A percentile compares a stretch with the other conserved stretches of the same genome.
Evolutionary conservation across 2,329 filamentous ascomycete species (phyloP).

Genomic region (Chalara sp.): DNA sequence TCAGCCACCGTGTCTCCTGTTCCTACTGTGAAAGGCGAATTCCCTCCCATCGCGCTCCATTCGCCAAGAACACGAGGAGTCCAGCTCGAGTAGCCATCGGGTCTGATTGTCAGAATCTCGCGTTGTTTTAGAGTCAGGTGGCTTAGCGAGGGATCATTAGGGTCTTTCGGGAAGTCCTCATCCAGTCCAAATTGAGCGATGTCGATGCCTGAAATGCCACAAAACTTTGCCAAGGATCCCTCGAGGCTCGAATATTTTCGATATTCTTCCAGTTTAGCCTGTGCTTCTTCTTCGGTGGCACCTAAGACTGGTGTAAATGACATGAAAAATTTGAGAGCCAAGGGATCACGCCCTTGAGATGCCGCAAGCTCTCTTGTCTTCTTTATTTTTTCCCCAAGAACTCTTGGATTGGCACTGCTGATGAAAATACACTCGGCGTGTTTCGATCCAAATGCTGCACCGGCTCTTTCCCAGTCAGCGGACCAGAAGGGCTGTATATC

Average conservation of each 20-base stretch:
- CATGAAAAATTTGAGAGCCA: conserved; percentile 59
- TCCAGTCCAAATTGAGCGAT: conserved; percentile 52
- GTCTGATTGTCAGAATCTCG: conserved; percentile 32
- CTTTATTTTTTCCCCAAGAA: conserved; percentile 52
- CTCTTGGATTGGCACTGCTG: conserved; percentile 52
- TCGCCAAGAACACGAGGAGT: conserved; percentile 65
- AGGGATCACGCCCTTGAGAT: conserved; percentile 47
- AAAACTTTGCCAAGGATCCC: conserved; percentile 62
- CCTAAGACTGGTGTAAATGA: conserved; percentile 60
- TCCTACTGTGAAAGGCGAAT: conserved; percentile 47
- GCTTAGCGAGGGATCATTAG: conserved; percentile 38
- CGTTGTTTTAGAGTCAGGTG: conserved; percentile 36
- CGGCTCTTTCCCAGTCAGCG: conserved; percentile 27
- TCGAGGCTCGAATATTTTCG: conserved; percentile 54
- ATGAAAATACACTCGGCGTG: conserved; percentile 68
- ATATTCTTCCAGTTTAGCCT: conserved; percentile 55
- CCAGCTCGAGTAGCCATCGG: conserved; percentile 48
- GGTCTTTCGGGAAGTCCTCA: conserved; percentile 45
- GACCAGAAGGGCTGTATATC: too few species aligned
- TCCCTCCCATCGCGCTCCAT: conserved; percentile 60
- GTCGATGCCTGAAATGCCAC: conserved; percentile 67
- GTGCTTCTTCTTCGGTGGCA: conserved; percentile 57
- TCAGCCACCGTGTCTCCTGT: conserved; percentile 46
- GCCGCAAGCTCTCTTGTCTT: conserved; percentile 53
- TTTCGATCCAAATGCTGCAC: conserved; percentile 59